Evolutionary conservation across 768 basidiomycete species (phyloP), one percentile per base, ranked within the genome.

Genomic region (Chalciporus sphaerocephalus): DNA sequence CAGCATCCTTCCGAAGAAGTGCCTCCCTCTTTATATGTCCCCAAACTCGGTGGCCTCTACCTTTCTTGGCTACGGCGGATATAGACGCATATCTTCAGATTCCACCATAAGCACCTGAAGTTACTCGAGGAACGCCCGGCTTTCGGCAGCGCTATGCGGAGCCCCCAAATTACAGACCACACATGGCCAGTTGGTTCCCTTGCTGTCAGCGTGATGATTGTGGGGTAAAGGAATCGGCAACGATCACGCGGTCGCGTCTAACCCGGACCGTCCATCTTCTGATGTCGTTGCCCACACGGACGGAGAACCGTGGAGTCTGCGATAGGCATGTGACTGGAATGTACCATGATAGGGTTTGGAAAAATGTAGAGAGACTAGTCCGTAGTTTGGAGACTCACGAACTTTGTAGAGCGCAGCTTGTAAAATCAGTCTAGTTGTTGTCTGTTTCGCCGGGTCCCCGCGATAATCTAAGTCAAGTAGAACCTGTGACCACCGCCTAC

Each of bases 1-100:
- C n/a, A 39, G 42, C 37, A 16, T 16, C n/a, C 20, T n/a, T 21
- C 15, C 21, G 30, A 10, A 20, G 40, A 18, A 18, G 27, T 13
- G 11, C 6, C 22, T 33, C 13, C 15, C 30, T 32, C 30, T 32
- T 58, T 60, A 45, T 53, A 60, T 45, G 22, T 30, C 15, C n/a
- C 30, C 6, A 6, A 32, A 47, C 21, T 23, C 42, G 22, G 23
- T 17, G 21, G 42, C 11, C 20, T 13, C 40, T 21, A 46, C 38
- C 24, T 38, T 33, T 48, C 42, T 40, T 38, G 38, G 30, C n/a
- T 21, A 35, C 33, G 23, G 37, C 41, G 47, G 47, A 46, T 32
- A 51, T 44, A 39, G 23, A 25, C 24, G 22, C 40, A 35, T 8
- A 27, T 30, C 41, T 30, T 15, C 46, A 37, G 34, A 23, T 8